Percentiles rank a stretch among this genome's conserved stretches.
These are phyloP conservation scores for Ophiostoma sp. DNA, from an alignment of 2,329 filamentous ascomycete species.

Conservation along the genomic window DNA sequence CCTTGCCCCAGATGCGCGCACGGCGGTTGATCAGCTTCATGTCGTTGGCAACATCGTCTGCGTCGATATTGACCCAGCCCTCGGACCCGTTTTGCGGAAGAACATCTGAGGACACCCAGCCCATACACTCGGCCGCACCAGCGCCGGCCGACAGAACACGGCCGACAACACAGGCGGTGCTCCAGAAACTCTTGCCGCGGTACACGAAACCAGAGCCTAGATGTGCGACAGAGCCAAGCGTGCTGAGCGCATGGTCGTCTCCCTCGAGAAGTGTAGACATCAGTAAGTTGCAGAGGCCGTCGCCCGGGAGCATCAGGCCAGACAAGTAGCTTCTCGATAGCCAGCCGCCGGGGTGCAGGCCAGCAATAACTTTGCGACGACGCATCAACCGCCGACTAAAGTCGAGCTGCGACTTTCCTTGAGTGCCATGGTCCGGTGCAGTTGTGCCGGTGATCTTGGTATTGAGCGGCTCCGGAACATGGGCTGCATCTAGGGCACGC, in stretches of 20 bases:
- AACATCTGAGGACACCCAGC: constrained; percentile 61
- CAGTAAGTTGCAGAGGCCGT: constrained; percentile 57
- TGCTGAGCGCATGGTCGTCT: constrained; percentile 54
- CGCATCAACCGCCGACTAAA: constrained; percentile 38
- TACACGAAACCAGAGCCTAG: constrained; percentile 62
- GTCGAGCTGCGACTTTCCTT: constrained; percentile 24
- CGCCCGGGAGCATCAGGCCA: constrained; percentile 59
- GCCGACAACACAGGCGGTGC: constrained; percentile 59
- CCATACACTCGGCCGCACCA: constrained; percentile 61
- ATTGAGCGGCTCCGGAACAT: constrained; percentile 34
- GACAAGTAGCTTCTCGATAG: constrained; percentile 63
- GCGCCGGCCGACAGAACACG: constrained; percentile 59
- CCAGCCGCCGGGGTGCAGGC: constrained; percentile 58
- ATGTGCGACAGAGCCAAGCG: constrained; percentile 56
- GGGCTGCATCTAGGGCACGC: background rate
- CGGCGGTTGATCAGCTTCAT: constrained; percentile 23
- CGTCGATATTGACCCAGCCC: constrained; percentile 56
- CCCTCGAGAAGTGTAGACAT: constrained; percentile 63
- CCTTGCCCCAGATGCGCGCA: constrained; percentile 58
- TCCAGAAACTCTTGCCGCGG: constrained; percentile 62
- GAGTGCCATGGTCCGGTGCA: constrained; percentile 24
- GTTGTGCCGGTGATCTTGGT: constrained; percentile 36
- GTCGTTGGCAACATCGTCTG: constrained; percentile 45
- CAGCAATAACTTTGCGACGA: constrained; percentile 52
- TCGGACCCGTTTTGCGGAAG: constrained; percentile 41